Evolutionary conservation across 768 basidiomycete species (phyloP).

Genomic region (Macrolepiota dolichaula): DNA sequence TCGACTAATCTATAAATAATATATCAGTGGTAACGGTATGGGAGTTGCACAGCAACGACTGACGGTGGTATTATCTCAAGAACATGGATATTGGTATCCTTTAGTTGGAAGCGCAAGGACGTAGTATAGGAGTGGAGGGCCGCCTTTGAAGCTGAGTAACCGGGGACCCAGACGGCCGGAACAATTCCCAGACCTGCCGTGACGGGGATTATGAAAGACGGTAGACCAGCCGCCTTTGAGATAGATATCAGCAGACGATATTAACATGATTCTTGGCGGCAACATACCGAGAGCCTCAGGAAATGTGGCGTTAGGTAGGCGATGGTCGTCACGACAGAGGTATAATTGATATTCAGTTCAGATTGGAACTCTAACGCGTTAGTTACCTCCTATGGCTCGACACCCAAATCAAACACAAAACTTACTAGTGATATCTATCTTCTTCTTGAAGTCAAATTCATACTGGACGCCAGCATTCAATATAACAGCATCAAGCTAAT

Average conservation of each 20-base stretch:
- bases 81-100: slow-evolving; percentile 45
- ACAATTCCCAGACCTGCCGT: slow-evolving; percentile 44
- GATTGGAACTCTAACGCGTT: slow-evolving; percentile 30
- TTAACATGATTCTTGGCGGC: neutral
- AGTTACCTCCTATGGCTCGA: neutral
- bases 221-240: slow-evolving; percentile 34
- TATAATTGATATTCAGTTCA: slow-evolving; percentile 56
- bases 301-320: slow-evolving; percentile 53
- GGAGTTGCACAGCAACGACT: slow-evolving; percentile 14
- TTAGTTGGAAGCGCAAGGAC: slow-evolving; percentile 40
- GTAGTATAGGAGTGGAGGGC: slow-evolving; percentile 46
- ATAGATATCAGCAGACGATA: neutral
- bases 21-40: neutral
- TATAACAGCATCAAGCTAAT: slow-evolving; percentile 53
- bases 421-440: slow-evolving; percentile 33
- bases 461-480: slow-evolving; percentile 54
- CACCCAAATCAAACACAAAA: neutral
- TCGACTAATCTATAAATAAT: slow-evolving; percentile 41
- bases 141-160: slow-evolving; percentile 53
- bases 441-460: slow-evolving; percentile 40
- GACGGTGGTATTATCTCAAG: slow-evolving; percentile 55
- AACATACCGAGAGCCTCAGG: slow-evolving; percentile 45
- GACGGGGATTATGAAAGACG: slow-evolving; percentile 43
- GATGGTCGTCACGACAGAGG: slow-evolving; percentile 44
- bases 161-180: slow-evolving; percentile 33